phyloP scores from a whole-genome alignment of 208 protist genomes.

The Trypanosoma scelopori region DNA sequence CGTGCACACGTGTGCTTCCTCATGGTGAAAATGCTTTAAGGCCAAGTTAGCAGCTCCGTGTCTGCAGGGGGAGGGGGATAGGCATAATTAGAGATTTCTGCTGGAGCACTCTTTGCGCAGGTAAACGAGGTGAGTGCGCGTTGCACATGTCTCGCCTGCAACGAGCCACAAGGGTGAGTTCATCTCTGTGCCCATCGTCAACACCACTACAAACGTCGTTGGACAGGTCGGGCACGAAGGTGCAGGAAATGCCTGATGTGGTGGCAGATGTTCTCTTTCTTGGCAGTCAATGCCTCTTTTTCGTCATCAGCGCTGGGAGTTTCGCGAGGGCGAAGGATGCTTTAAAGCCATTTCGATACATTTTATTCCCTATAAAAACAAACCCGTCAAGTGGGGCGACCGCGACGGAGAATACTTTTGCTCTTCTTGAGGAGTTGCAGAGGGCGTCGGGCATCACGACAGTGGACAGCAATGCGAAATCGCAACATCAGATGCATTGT shows the following conservation, averaged over 20 bases:
- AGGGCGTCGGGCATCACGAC: neutral
- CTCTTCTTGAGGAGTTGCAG: conserved; percentile 23
- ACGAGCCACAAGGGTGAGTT: conserved; percentile 2
- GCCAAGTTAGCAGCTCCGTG: neutral
- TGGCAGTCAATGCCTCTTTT: conserved; percentile 11
- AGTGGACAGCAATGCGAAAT: neutral
- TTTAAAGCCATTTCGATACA: neutral
- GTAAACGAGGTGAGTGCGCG: neutral
- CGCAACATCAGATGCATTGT: neutral
- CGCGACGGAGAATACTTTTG: conserved; percentile 1
- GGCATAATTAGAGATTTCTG: no score
- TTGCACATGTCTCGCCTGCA: conserved; percentile 8
- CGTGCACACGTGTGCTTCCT: conserved; percentile 25
- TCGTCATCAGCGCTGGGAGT: neutral
- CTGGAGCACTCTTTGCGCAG: neutral
- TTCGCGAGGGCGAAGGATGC: neutral
- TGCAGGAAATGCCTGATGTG: neutral
- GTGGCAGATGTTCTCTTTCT: conserved; percentile 20
- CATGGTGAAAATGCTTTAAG: neutral
- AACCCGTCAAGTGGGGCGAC: neutral
- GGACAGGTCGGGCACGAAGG: neutral
- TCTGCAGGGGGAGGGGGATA: neutral
- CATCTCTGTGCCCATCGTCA: neutral
- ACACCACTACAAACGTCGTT: neutral
- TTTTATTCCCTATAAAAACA: conserved; percentile 10